Conservation (phyloP, 345 rosid genomes). For the Mercurialis annua region DNA sequence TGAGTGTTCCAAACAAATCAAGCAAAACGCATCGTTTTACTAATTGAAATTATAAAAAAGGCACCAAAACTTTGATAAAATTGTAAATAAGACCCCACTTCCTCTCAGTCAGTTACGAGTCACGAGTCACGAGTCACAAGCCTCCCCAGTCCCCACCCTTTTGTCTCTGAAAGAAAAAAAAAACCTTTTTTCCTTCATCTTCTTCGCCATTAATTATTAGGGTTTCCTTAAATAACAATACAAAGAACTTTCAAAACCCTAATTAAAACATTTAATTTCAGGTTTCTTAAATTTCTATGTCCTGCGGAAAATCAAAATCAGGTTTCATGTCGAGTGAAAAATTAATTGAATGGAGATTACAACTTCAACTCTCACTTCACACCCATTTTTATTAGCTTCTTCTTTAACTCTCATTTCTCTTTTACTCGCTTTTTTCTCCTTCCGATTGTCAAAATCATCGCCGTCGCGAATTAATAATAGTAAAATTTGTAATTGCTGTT, state of each 20-base stretch:
- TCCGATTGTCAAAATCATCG: constrained; percentile 46
- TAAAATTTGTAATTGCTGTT: constrained; percentile 28
- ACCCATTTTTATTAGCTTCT: constrained; percentile 44
- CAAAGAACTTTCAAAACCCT: neutral
- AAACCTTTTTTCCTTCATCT: neutral
- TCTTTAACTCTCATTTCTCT: constrained; percentile 45
- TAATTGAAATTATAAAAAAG: neutral
- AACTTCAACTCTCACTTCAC: constrained; percentile 32
- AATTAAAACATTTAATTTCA: constrained; percentile 21
- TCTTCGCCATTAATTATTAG: constrained; percentile 4
- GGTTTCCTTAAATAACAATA: neutral
- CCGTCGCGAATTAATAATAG: neutral
- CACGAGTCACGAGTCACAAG: constrained; percentile 11
- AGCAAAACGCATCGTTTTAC: neutral
- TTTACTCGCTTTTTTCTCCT: constrained; percentile 33
- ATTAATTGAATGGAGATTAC: constrained; percentile 49
- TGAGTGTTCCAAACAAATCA: too few species aligned
- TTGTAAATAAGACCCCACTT: neutral
- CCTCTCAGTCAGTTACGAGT: constrained; percentile 26
- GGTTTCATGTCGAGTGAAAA: constrained; percentile 52
- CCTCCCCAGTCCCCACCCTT: too few species aligned
- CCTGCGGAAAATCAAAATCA: neutral
- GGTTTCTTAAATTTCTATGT: constrained; percentile 36
- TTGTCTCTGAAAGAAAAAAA: neutral
- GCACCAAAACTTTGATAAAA: too few species aligned